A percentile compares a stretch with the other conserved stretches of the same genome.
Conservation (phyloP, 192 early-diverging fungal species). For the Radiomyces spectabilis region DNA sequence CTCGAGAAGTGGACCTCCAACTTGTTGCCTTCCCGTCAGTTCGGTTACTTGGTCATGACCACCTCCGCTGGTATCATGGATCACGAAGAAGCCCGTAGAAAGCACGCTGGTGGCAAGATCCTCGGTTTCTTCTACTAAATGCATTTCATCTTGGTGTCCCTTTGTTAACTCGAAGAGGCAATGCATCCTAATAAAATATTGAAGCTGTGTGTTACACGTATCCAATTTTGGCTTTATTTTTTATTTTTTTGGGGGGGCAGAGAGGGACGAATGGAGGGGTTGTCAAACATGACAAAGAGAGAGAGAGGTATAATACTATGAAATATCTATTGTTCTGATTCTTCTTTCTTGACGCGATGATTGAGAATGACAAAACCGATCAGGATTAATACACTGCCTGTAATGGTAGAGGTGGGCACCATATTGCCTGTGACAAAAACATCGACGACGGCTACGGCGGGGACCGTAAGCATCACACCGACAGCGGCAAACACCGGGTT, state of each 20-base stretch:
- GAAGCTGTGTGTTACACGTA: no score
- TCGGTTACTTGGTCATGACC: slow-evolving; percentile 91
- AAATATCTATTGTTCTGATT: no score
- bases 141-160: neutral
- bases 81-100: slow-evolving; percentile 96
- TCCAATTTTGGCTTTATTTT: no score
- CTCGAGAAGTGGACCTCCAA: slow-evolving; percentile 97
- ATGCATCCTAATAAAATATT: no score
- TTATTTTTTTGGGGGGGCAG: no score
- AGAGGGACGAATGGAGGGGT: no score
- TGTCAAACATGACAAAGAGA: no score
- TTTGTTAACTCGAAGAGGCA: no score
- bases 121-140: slow-evolving; percentile 89
- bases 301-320: no score
- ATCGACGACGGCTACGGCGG: slow-evolving; percentile 56
- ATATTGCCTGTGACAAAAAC: slow-evolving; percentile 40
- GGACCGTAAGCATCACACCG: slow-evolving; percentile 77
- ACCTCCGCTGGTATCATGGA: slow-evolving; percentile 99
- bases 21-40: slow-evolving; percentile 97
- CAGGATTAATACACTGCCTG: slow-evolving; percentile 46
- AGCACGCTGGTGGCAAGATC: slow-evolving; percentile 97
- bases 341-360: slow-evolving; percentile 16
- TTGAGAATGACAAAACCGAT: slow-evolving; percentile 44
- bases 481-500: slow-evolving; percentile 67
- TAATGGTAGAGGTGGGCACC: slow-evolving; percentile 42